These are phyloP conservation scores for Colletotrichum incanum DNA, from an alignment of 2,329 filamentous ascomycete species.

Conservation along the genomic window DNA sequence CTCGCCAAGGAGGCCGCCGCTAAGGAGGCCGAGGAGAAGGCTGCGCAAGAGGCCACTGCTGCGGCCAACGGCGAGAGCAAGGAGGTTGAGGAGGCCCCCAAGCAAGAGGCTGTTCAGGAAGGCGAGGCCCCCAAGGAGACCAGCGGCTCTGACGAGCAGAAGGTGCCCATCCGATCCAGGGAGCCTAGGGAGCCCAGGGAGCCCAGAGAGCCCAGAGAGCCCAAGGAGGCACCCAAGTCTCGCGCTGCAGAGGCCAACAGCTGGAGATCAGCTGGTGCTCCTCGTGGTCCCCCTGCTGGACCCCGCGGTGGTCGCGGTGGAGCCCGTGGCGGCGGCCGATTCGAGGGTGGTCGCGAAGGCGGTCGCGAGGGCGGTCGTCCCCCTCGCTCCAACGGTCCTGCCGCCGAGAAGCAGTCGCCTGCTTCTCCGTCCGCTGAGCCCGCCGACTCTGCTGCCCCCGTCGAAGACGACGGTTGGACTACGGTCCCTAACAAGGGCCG, in stretches of 20 bases:
- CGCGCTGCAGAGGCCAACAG: conserved; percentile 72
- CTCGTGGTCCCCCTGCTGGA: conserved; percentile 62
- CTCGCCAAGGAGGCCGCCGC: conserved; percentile 77
- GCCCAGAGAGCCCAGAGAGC: conserved; percentile 56
- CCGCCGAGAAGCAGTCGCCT: conserved; percentile 55
- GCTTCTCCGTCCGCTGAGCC: conserved; percentile 51
- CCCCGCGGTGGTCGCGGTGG: conserved; percentile 48
- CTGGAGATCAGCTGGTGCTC: conserved; percentile 70
- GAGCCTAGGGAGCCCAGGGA: conserved; percentile 56
- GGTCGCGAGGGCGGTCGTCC: conserved; percentile 56
- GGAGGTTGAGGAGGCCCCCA: conserved; percentile 43
- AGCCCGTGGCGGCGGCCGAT: conserved; percentile 60
- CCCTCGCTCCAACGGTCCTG: conserved; percentile 64
- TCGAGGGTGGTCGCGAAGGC: conserved; percentile 54
- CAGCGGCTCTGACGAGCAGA: conserved; percentile 63
- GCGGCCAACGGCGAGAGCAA: conserved; percentile 54
- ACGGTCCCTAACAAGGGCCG: conserved; percentile 61
- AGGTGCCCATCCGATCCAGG: conserved; percentile 57
- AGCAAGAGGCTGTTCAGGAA: conserved; percentile 49
- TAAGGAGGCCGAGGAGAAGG: conserved; percentile 69
- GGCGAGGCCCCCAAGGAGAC: conserved; percentile 52
- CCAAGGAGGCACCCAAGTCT: conserved; percentile 65
- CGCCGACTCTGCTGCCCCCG: conserved; percentile 50
- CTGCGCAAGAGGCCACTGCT: conserved; percentile 53
- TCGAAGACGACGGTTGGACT: conserved; percentile 76